phyloP scores from a whole-genome alignment of 2,329 filamentous ascomycete genomes.

The Lachnellula arida region DNA sequence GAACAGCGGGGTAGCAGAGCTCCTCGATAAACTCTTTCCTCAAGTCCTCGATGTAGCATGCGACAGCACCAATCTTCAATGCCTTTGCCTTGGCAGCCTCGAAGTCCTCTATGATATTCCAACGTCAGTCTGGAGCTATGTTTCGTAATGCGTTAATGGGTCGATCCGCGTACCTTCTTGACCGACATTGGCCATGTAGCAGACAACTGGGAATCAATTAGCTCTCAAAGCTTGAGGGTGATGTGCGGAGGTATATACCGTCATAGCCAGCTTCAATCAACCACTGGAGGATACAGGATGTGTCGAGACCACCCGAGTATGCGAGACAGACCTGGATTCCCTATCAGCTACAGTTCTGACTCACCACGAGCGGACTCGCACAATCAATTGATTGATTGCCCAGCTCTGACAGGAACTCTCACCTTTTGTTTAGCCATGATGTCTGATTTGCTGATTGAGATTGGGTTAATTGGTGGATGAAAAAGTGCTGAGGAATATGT shows the following conservation, averaged over 20 bases:
- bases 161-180: constrained; percentile 45
- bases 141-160: not conserved
- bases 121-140: not conserved
- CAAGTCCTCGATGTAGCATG: constrained; percentile 52
- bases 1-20: constrained; percentile 68
- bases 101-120: constrained; percentile 56
- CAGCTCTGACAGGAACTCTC: not conserved
- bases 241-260: constrained; percentile 12
- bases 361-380: not conserved
- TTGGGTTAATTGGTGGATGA: not conserved
- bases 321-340: constrained; percentile 36
- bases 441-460: not conserved
- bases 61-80: constrained; percentile 36
- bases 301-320: constrained; percentile 42
- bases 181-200: constrained; percentile 64
- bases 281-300: constrained; percentile 41
- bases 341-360: not conserved
- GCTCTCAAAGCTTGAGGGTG: not conserved
- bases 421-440: constrained; percentile 11
- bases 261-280: constrained; percentile 48
- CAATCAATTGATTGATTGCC: constrained; percentile 1
- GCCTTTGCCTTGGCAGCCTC: constrained; percentile 70
- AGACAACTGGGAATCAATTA: constrained; percentile 24
- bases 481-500: no score
- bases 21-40: constrained; percentile 74